Evolutionary conservation across 495 filamentous ascomycete species (phyloP), one percentile per base, ranked within the genome.

Genomic region (Xylaria palmicola): DNA sequence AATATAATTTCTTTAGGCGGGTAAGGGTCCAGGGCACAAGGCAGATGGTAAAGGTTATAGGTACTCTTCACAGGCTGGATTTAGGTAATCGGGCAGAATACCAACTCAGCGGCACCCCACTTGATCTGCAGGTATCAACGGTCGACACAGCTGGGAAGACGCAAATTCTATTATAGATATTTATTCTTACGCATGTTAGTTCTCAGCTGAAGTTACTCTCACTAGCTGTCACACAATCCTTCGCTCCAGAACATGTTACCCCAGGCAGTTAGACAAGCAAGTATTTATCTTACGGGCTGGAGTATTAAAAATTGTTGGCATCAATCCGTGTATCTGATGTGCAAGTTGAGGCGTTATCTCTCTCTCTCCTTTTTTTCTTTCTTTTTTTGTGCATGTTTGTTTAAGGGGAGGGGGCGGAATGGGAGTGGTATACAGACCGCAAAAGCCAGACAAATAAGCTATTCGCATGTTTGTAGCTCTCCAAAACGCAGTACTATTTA

Each of bases 41-140:
- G 56, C 56, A 59, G 45, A 59, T 39, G 45, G 56, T 20, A 59
- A 59, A 34, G 56, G 45, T 41, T 59, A 59, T 50, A 59, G 44
- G 56, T 37, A 26, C 9, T 36, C 45, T 47, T 50, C 30, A 59
- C 22, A 34, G 45, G 44, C 45, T 59, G 41, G 56, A 10, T 59
- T 34, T 30, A 20, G 56, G 36, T 59, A 32, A 17, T 20, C 30
- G 45, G 56, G 45, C 56, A 59, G 56, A 59, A 37, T 50, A 59
- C 44, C 32, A 37, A 24, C 20, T 43, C 20, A 24, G 36, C 24
- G 45, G 56, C 41, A 41, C 29, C 36, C 47, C 47, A n/a, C 22
- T 4, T 5, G 3, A 22, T 8, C 43, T 15, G 30, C 44, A 17
- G 40, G 34, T 58, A 9, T 58, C 36, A 27, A 36, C 30, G 22